Percentiles rank a stretch among this genome's conserved stretches.
Conservation (phyloP, 306 rosid genomes). For the Trichosanthes cucumerina region DNA sequence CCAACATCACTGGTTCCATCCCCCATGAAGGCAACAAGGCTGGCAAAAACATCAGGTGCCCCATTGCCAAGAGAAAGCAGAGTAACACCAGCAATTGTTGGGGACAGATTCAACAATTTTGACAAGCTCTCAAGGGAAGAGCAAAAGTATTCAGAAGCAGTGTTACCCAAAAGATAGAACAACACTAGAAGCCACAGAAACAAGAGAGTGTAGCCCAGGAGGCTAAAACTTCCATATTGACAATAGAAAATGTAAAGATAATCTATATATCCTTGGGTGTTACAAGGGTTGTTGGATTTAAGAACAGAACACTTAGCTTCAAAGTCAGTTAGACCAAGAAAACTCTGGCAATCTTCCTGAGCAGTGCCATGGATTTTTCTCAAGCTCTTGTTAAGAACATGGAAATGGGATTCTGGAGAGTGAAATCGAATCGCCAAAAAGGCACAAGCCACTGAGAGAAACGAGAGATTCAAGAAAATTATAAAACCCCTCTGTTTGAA, state of each 20-base stretch:
- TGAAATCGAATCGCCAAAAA: background rate
- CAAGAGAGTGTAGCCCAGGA: conserved; percentile 29
- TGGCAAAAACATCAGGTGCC: conserved; percentile 77
- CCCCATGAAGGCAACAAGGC: conserved; percentile 51
- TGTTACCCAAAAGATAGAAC: conserved; percentile 71
- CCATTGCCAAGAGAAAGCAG: conserved; percentile 86
- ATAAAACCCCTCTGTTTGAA: background rate
- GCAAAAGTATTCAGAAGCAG: conserved; percentile 78
- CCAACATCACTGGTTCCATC: conserved; percentile 47
- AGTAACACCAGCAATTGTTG: conserved; percentile 84
- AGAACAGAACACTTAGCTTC: conserved; percentile 42
- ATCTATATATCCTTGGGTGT: conserved; percentile 53
- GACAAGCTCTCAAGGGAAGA: conserved; percentile 58
- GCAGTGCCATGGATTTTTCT: background rate
- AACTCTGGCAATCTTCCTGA: background rate
- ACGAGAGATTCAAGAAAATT: conserved; percentile 10
- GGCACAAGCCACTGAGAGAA: conserved; percentile 1
- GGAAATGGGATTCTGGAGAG: background rate
- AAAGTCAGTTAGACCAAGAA: conserved; percentile 12
- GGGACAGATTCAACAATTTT: conserved; percentile 46
- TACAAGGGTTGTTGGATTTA: conserved; percentile 30
- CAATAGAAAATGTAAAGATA: conserved; percentile 65
- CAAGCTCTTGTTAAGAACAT: background rate
- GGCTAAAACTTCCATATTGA: conserved; percentile 31
- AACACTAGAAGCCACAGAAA: conserved; percentile 54